A percentile compares a stretch with the other conserved stretches of the same genome.
Conservation (phyloP, 2,329 filamentous ascomycete genomes). For the Rutstroemia sydowiana region DNA sequence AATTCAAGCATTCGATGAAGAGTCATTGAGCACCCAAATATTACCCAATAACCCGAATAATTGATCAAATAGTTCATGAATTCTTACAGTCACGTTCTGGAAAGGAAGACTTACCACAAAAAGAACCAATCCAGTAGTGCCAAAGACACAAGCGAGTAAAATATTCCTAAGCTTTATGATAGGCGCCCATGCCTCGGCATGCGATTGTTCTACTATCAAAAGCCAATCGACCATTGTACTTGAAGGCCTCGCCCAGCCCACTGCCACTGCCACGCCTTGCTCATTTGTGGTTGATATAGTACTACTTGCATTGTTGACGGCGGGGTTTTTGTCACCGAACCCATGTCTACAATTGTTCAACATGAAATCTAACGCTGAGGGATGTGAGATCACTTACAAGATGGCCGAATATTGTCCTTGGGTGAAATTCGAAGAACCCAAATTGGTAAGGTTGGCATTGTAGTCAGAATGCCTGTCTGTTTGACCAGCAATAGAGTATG, state of each 20-base stretch:
- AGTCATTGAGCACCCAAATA: too few species aligned
- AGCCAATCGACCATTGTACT: conserved; percentile 72
- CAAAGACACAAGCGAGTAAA: conserved; percentile 77
- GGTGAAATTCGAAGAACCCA: conserved; percentile 42
- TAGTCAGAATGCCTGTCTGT: conserved; percentile 43
- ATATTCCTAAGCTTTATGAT: conserved; percentile 72
- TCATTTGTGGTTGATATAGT: conserved; percentile 67
- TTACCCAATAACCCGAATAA: too few species aligned
- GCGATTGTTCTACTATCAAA: conserved; percentile 69
- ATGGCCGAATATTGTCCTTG: conserved; percentile 57
- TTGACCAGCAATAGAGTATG: conserved; percentile 34
- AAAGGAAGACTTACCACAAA: conserved; percentile 38
- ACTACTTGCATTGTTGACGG: conserved; percentile 61
- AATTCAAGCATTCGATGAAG: too few species aligned
- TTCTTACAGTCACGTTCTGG: not conserved
- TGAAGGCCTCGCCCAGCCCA: conserved; percentile 69
- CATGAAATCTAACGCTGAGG: not conserved
- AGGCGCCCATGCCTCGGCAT: conserved; percentile 66
- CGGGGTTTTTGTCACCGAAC: conserved; percentile 43
- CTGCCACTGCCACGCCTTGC: conserved; percentile 58
- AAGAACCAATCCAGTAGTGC: conserved; percentile 65
- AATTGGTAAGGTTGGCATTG: conserved; percentile 28
- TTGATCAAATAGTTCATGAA: not conserved
- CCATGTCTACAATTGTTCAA: conserved; percentile 36
- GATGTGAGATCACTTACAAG: not conserved